phyloP scores from a whole-genome alignment of 352 stramenopile species.

The Phytophthora sansomeana region DNA sequence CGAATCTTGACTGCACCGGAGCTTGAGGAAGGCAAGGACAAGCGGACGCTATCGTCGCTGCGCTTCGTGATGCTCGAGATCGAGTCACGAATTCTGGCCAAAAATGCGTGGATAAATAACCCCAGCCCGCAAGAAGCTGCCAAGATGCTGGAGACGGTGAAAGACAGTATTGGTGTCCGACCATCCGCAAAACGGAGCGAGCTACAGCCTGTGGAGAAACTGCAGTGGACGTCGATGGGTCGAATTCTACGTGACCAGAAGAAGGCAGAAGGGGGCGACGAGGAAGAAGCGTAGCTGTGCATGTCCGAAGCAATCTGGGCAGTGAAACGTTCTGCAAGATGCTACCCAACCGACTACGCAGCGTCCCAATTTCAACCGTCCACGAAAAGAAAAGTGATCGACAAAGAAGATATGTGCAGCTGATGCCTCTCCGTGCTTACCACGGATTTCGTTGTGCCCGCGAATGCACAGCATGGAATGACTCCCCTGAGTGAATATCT shows the following conservation, averaged over 20 bases:
- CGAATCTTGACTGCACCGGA: conserved; percentile 24
- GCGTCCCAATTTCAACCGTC: not conserved
- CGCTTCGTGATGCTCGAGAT: conserved; percentile 41
- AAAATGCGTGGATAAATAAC: conserved; percentile 29
- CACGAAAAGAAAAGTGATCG: not conserved
- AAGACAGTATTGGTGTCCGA: conserved; percentile 22
- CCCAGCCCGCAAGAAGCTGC: conserved; percentile 21
- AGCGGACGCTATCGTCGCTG: conserved; percentile 18
- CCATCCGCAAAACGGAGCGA: conserved; percentile 14
- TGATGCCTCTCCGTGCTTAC: not conserved
- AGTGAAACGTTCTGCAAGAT: too few species aligned
- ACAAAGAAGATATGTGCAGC: not conserved
- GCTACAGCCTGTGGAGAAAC: conserved; percentile 16
- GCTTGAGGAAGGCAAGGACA: conserved; percentile 16
- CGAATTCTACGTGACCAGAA: conserved; percentile 29
- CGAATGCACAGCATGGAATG: conserved; percentile 23
- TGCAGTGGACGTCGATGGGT: conserved; percentile 33
- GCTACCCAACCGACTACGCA: too few species aligned
- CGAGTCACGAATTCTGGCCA: conserved; percentile 25
- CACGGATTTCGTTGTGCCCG: conserved; percentile 13
- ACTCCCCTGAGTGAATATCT: conserved; percentile 14
- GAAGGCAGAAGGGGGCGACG: conserved; percentile 1
- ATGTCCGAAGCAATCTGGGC: not conserved
- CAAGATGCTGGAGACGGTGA: conserved; percentile 32
- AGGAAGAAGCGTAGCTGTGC: conserved; percentile 9